Conservation (phyloP, 2,329 filamentous ascomycete species). For the Fusarium guadeloupense region DNA sequence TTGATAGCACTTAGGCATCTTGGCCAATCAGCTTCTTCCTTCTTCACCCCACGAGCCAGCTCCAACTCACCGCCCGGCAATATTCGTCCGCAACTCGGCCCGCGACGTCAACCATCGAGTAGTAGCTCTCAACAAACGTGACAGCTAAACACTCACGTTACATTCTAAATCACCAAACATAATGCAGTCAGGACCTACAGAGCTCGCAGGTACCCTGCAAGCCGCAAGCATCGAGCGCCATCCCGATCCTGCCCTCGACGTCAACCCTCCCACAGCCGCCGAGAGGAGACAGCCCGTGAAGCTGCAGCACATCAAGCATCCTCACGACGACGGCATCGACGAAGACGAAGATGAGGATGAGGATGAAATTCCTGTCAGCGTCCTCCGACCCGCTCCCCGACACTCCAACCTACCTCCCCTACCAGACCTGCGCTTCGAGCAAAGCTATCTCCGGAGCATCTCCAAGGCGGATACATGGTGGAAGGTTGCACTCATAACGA, state of each 20-base stretch:
- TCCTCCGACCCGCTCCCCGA: constrained; percentile 64
- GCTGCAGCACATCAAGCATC: constrained; percentile 35
- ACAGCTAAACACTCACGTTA: not conserved
- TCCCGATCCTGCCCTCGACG: constrained; percentile 77
- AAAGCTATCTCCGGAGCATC: constrained; percentile 95
- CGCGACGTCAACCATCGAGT: constrained; percentile 32
- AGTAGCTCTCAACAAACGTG: not conserved
- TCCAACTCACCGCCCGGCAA: constrained; percentile 45
- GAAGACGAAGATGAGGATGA: constrained; percentile 60
- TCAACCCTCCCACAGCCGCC: constrained; percentile 81
- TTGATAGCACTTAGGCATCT: no score
- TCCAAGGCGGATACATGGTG: constrained; percentile 81
- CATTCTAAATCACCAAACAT: not conserved
- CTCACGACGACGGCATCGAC: constrained; percentile 49
- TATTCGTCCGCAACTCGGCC: constrained; percentile 29
- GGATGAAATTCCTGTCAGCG: constrained; percentile 75
- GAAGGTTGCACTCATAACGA: constrained; percentile 83
- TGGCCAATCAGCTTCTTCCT: constrained; percentile 1
- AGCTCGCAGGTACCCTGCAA: constrained; percentile 83
- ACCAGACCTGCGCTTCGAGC: constrained; percentile 94
- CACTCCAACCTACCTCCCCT: constrained; percentile 66
- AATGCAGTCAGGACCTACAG: constrained; percentile 67
- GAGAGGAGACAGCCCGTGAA: constrained; percentile 59
- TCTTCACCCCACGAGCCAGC: not conserved
- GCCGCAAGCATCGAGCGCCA: constrained; percentile 78